Percentiles rank a stretch among this genome's conserved stretches.
phyloP scores from a whole-genome alignment of 495 filamentous ascomycete species.

The Penicillium pulvis region DNA sequence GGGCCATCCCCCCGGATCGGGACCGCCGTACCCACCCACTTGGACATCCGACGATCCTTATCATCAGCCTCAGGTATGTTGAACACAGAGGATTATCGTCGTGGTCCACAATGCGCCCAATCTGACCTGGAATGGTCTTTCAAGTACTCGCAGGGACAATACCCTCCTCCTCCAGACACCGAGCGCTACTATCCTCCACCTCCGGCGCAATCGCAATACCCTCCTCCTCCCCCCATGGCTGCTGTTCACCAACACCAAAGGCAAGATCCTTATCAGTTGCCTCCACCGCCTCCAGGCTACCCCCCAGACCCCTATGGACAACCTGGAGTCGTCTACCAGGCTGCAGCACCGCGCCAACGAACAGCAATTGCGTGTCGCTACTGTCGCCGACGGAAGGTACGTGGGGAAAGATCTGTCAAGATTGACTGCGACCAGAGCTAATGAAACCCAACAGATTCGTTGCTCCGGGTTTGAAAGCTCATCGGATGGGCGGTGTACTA shows the following conservation, averaged over 20 bases:
- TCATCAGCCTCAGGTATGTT: slow-evolving; percentile 44
- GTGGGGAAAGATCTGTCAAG: slow-evolving; percentile 12
- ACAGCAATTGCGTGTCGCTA: slow-evolving; percentile 87
- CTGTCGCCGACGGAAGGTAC: slow-evolving; percentile 79
- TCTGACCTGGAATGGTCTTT: not conserved
- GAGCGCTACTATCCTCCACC: slow-evolving; percentile 46
- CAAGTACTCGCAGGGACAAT: slow-evolving; percentile 30
- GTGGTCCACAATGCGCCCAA: not conserved
- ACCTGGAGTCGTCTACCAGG: slow-evolving; percentile 59
- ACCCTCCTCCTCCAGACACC: slow-evolving; percentile 22
- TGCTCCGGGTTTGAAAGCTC: slow-evolving; percentile 82
- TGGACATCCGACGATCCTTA: slow-evolving; percentile 49
- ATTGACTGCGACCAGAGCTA: not conserved
- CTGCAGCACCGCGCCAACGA: slow-evolving; percentile 74
- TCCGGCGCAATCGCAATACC: slow-evolving; percentile 21
- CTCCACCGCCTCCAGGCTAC: slow-evolving; percentile 41
- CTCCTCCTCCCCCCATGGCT: slow-evolving; percentile 39
- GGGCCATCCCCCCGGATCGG: slow-evolving; percentile 40
- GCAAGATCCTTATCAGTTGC: slow-evolving; percentile 41
- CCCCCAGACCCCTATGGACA: slow-evolving; percentile 48
- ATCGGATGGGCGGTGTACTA: slow-evolving; percentile 75
- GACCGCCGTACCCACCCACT: slow-evolving; percentile 47
- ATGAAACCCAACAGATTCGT: slow-evolving; percentile 60
- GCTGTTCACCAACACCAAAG: slow-evolving; percentile 34
- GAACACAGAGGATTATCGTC: not conserved